These are phyloP conservation scores for Nannochloropsis granulata DNA, from an alignment of 108 stramenopile genomes.

Conservation along the genomic window DNA sequence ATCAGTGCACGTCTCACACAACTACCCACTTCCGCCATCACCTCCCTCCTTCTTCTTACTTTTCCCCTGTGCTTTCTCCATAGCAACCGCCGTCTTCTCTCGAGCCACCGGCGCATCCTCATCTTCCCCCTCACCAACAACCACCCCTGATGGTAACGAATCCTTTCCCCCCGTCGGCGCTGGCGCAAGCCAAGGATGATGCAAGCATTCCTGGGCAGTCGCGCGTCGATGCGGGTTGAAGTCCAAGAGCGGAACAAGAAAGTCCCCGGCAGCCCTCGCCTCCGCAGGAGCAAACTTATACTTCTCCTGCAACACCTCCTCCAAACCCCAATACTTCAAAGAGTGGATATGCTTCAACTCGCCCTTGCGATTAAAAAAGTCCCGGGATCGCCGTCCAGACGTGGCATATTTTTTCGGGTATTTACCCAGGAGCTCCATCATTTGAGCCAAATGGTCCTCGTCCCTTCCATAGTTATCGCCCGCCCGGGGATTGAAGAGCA, in stretches of 20 bases:
- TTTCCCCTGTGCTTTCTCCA: too few species aligned
- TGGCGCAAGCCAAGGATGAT: background rate
- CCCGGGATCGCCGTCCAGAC: slow-evolving; percentile 67
- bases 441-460: slow-evolving; percentile 96
- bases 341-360: slow-evolving; percentile 90
- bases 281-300: background rate
- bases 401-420: slow-evolving; percentile 62
- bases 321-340: slow-evolving; percentile 91
- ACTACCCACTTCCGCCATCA: too few species aligned
- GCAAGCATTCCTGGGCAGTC: background rate
- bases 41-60: too few species aligned
- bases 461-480: slow-evolving; percentile 54
- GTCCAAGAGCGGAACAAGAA: background rate
- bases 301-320: slow-evolving; percentile 47
- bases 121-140: too few species aligned
- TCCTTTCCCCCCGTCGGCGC: too few species aligned
- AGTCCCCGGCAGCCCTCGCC: background rate
- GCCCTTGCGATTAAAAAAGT: slow-evolving; percentile 88
- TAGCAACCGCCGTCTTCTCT: too few species aligned
- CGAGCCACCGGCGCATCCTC: too few species aligned
- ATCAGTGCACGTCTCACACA: too few species aligned
- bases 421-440: slow-evolving; percentile 86
- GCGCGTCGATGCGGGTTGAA: background rate
- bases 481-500: slow-evolving; percentile 83
- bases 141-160: too few species aligned